Evolutionary conservation across 768 basidiomycete genomes (phyloP).

Genomic region (Tephrocybe sp.): DNA sequence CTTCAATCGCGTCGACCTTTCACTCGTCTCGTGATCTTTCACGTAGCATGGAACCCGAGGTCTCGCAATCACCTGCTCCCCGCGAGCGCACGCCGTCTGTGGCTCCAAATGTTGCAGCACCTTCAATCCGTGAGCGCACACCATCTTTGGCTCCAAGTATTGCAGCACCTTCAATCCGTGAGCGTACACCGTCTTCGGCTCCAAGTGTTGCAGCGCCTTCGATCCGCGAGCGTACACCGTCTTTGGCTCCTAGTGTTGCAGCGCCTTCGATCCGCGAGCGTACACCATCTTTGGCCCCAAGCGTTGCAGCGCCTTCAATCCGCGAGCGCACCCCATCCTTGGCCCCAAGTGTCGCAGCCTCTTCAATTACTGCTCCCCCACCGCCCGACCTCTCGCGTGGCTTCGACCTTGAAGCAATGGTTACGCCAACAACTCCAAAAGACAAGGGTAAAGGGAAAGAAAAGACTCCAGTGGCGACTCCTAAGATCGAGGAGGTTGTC

Average conservation of each 20-base stretch:
- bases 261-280: constrained; percentile 9
- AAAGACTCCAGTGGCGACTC: constrained; percentile 15
- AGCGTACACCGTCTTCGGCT: no score
- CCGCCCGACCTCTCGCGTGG: constrained; percentile 20
- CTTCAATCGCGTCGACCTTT: constrained; percentile 12
- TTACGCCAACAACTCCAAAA: constrained; percentile 1
- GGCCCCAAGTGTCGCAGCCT: constrained; percentile 9
- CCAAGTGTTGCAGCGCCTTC: no score
- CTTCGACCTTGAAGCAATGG: constrained; percentile 12
- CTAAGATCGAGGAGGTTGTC: constrained; percentile 3
- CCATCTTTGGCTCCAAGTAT: constrained; percentile 11
- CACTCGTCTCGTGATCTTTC: constrained; percentile 17
- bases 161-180: constrained; percentile 8
- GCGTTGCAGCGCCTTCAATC: constrained; percentile 4
- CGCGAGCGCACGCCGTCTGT: constrained; percentile 1
- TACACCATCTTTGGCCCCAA: no score
- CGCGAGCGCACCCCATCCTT: no score
- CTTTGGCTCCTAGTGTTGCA: constrained; percentile 7
- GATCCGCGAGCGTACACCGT: background rate
- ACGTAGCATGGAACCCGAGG: constrained; percentile 14
- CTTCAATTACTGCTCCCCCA: constrained; percentile 10
- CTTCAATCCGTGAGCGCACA: no score
- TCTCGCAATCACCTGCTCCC: constrained; percentile 1
- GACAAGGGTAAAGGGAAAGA: constrained; percentile 26
- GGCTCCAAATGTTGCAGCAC: no score